These are phyloP conservation scores for Haplosporangium gracile DNA, from an alignment of 192 early-diverging fungal genomes.

Conservation along the genomic window DNA sequence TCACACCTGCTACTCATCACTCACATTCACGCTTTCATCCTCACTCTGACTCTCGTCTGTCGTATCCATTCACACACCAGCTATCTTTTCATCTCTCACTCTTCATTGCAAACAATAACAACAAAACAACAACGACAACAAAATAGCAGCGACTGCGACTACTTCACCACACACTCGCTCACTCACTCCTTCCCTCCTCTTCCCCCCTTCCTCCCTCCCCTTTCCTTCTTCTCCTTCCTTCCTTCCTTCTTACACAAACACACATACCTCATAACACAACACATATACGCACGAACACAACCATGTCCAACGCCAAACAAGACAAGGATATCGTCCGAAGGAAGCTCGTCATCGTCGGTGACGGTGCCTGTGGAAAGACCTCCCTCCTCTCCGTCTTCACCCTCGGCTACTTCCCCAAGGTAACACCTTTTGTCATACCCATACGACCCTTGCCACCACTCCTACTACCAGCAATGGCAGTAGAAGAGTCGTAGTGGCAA, in stretches of 20 bases:
- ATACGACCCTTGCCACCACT: neutral
- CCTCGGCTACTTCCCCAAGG: conserved; percentile 87
- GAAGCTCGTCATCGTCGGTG: conserved; percentile 92
- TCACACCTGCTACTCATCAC: neutral
- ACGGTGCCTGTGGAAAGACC: conserved; percentile 89
- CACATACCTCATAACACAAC: neutral
- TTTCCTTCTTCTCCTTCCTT: neutral
- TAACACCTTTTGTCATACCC: conserved; percentile 56
- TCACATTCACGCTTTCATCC: neutral
- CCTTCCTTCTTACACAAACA: neutral
- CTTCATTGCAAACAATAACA: no score
- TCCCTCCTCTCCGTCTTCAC: conserved; percentile 82
- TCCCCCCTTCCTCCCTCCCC: neutral
- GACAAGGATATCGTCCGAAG: conserved; percentile 70
- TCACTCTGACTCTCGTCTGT: neutral
- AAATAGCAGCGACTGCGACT: neutral
- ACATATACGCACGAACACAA: neutral
- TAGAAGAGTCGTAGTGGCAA: neutral
- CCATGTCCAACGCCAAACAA: conserved; percentile 38
- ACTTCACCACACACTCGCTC: no score
- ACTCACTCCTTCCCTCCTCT: no score
- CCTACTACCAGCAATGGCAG: neutral
- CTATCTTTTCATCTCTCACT: no score
- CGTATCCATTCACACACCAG: no score
- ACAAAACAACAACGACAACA: neutral